Conservation (phyloP, 176 grass and related monocot genomes). For the Carex cristatella region DNA sequence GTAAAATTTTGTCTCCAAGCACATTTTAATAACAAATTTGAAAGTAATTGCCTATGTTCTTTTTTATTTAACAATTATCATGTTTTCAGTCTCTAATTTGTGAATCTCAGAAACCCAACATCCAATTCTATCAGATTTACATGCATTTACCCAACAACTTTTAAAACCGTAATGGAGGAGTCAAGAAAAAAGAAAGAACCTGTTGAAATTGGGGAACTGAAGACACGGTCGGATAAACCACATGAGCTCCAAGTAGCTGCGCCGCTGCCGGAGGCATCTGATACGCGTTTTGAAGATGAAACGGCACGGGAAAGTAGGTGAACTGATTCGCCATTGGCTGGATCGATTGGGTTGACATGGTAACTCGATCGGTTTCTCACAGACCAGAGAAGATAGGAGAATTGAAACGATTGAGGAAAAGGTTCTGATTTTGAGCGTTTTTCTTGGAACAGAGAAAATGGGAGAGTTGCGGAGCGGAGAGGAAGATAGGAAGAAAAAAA, state of each 20-base stretch:
- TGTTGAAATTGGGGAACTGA: conserved; percentile 50
- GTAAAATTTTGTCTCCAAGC: no score
- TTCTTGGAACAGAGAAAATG: background rate
- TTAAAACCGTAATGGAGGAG: background rate
- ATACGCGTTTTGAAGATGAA: conserved; percentile 54
- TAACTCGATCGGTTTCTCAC: background rate
- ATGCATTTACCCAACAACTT: background rate
- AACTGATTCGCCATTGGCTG: conserved; percentile 31
- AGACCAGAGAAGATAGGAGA: background rate
- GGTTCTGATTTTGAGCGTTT: background rate
- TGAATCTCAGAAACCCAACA: background rate
- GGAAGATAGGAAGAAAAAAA: background rate
- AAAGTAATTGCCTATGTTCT: background rate
- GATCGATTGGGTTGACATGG: conserved; percentile 48
- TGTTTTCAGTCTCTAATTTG: background rate
- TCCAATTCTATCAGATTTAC: background rate
- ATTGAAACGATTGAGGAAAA: background rate
- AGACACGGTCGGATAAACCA: conserved; percentile 24
- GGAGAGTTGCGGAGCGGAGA: background rate
- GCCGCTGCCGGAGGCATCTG: conserved; percentile 15
- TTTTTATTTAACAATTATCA: background rate
- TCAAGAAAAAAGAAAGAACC: conserved; percentile 22
- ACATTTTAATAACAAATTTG: background rate
- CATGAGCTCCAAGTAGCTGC: background rate
- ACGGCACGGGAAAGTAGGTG: conserved; percentile 61